Evolutionary conservation across 169 alveolate species (phyloP).

Genomic region (Besnoitia besnoiti): DNA sequence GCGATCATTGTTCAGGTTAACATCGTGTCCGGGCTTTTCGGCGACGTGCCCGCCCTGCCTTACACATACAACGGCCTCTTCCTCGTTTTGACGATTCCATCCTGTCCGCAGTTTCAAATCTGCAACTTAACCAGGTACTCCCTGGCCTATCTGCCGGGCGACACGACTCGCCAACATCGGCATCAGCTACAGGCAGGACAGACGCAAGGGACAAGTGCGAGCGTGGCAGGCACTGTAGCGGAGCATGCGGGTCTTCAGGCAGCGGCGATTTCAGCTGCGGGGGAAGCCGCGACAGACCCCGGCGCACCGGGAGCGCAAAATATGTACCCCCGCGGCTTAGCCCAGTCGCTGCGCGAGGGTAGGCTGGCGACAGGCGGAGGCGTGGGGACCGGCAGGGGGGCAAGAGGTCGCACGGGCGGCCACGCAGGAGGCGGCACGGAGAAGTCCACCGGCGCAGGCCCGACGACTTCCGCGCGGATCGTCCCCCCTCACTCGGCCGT

Average conservation of each 20-base stretch:
- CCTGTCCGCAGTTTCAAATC: slow-evolving; percentile 81
- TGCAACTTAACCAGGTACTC: slow-evolving; percentile 78
- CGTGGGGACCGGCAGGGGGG: neutral
- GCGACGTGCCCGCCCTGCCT: slow-evolving; percentile 81
- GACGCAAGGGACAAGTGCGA: neutral
- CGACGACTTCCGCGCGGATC: neutral
- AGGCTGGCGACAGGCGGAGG: neutral
- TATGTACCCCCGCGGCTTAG: neutral
- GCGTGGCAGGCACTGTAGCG: neutral
- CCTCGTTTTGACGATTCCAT: slow-evolving; percentile 79
- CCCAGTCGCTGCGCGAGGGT: neutral
- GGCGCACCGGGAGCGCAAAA: neutral
- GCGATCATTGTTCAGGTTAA: slow-evolving; percentile 78
- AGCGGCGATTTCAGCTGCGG: neutral
- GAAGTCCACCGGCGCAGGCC: neutral
- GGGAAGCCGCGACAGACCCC: neutral
- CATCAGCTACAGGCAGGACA: slow-evolving; percentile 31
- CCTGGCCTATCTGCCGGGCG: slow-evolving; percentile 77
- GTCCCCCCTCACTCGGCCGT: slow-evolving; percentile 56
- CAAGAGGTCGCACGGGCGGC: neutral
- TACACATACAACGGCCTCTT: slow-evolving; percentile 83
- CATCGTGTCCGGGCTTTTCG: slow-evolving; percentile 81
- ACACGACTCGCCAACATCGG: slow-evolving; percentile 12
- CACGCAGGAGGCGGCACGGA: neutral
- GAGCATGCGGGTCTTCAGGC: neutral